phyloP scores from a whole-genome alignment of 2,329 filamentous ascomycete species.

The Colletotrichum higginsianum region DNA sequence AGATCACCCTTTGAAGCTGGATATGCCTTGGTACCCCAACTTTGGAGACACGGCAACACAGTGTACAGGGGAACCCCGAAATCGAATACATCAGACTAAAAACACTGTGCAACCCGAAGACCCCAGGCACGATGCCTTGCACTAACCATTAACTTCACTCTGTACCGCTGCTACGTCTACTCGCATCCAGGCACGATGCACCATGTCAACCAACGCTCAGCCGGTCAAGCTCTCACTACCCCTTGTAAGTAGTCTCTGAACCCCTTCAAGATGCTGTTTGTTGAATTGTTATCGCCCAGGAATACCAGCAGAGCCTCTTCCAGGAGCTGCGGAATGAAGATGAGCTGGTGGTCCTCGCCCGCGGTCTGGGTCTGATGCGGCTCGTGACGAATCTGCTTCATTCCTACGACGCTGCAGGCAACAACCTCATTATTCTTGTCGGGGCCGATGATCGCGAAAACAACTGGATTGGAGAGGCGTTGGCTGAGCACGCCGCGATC shows the following conservation, averaged over 20 bases:
- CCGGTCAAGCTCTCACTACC: slow-evolving; percentile 88
- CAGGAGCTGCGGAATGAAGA: slow-evolving; percentile 91
- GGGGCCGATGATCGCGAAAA: slow-evolving; percentile 95
- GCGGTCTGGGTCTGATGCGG: slow-evolving; percentile 91
- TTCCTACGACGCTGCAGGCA: slow-evolving; percentile 95
- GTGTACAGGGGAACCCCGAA: not conserved
- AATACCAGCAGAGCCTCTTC: slow-evolving; percentile 97
- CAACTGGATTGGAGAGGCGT: slow-evolving; percentile 94
- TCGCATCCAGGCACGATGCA: slow-evolving; percentile 28
- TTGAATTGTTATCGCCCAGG: slow-evolving; percentile 56
- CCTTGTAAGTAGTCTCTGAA: slow-evolving; percentile 63
- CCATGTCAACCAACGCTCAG: slow-evolving; percentile 64
- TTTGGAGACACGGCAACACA: not conserved
- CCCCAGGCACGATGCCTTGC: not conserved
- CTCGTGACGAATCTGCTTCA: slow-evolving; percentile 97
- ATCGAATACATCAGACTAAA: not conserved
- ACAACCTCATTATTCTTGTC: slow-evolving; percentile 90
- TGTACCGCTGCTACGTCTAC: not conserved
- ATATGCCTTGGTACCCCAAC: not conserved
- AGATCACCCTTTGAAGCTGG: too few relatives aligned
- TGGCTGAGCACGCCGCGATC: slow-evolving; percentile 95
- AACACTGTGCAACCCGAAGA: not conserved
- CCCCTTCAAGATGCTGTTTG: slow-evolving; percentile 35
- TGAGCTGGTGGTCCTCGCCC: slow-evolving; percentile 92
- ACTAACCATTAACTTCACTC: slow-evolving; percentile 9